Percentiles rank a stretch among this genome's conserved stretches.
phyloP scores from a whole-genome alignment of 177 flowering plant genomes.

The Vitis hybrid region DNA sequence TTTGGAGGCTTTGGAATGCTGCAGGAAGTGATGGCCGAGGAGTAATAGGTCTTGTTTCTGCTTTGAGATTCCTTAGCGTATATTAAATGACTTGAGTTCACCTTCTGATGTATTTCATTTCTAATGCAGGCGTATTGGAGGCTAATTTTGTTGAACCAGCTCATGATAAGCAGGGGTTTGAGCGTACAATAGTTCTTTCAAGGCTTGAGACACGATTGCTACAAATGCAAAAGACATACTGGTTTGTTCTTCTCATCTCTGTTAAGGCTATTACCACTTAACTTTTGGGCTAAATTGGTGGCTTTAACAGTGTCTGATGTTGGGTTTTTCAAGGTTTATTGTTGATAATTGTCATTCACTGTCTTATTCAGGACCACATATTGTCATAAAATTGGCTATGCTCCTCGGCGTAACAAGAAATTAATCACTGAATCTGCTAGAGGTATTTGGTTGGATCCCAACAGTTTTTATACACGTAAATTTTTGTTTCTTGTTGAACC shows the following conservation, averaged over 20 bases:
- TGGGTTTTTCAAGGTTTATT: too few relatives aligned
- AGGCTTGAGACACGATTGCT: conserved; percentile 64
- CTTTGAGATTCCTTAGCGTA: background rate
- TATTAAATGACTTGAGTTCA: background rate
- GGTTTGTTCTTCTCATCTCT: conserved; percentile 40
- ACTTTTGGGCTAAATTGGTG: too few relatives aligned
- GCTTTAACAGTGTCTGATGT: too few relatives aligned
- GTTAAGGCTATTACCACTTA: too few relatives aligned
- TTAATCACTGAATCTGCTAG: too few relatives aligned
- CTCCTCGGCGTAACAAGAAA: conserved; percentile 27
- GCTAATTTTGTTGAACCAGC: conserved; percentile 76
- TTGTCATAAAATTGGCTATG: conserved; percentile 70
- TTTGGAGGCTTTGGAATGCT: conserved; percentile 98
- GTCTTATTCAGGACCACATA: conserved; percentile 30
- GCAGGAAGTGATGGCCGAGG: conserved; percentile 96
- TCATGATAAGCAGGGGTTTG: conserved; percentile 76
- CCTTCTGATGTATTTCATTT: background rate
- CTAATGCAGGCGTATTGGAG: conserved; percentile 56
- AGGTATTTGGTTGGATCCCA: too few relatives aligned
- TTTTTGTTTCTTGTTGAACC: too few relatives aligned
- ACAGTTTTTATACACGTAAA: too few relatives aligned
- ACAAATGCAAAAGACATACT: conserved; percentile 75
- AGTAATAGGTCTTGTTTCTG: conserved; percentile 60
- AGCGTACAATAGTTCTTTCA: conserved; percentile 58
- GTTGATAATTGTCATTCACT: too few relatives aligned